phyloP scores from a whole-genome alignment of 2,329 filamentous ascomycete species.

The Hirsutella minnesotensis region DNA sequence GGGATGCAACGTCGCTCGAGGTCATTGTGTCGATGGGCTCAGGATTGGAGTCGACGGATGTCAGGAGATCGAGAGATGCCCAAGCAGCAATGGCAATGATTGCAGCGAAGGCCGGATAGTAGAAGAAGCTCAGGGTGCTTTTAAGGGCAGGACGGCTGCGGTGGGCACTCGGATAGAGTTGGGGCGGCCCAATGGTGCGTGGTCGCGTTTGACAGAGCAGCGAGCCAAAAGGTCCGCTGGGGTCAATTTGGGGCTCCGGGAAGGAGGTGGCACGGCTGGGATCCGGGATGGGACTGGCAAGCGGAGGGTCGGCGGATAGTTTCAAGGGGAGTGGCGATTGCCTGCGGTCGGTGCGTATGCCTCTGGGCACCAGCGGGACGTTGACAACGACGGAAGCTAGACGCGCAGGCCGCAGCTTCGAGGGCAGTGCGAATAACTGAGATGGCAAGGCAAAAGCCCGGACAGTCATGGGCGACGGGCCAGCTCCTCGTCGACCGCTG shows the following conservation, averaged over 20 bases:
- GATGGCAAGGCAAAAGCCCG: background rate
- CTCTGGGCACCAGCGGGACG: background rate
- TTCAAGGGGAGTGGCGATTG: background rate
- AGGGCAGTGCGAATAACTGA: background rate
- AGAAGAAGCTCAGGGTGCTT: constrained; percentile 2
- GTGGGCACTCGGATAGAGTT: background rate
- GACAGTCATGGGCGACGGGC: background rate
- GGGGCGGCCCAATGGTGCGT: background rate
- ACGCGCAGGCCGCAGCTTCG: background rate
- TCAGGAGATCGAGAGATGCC: background rate
- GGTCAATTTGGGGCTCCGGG: background rate
- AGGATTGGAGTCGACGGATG: background rate
- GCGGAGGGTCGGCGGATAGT: background rate
- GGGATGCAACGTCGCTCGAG: constrained; percentile 29
- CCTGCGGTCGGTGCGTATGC: background rate
- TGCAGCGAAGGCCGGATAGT: constrained; percentile 3
- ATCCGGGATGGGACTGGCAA: background rate
- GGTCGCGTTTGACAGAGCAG: background rate
- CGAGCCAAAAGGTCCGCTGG: background rate
- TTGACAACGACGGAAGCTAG: background rate
- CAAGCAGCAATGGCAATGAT: constrained; percentile 4
- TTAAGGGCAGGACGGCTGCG: background rate
- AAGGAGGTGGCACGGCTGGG: background rate
- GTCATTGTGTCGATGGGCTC: constrained; percentile 22
- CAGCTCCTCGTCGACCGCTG: background rate